Conservation (phyloP, 2,329 filamentous ascomycete genomes). For the Talaromyces sp. region DNA sequence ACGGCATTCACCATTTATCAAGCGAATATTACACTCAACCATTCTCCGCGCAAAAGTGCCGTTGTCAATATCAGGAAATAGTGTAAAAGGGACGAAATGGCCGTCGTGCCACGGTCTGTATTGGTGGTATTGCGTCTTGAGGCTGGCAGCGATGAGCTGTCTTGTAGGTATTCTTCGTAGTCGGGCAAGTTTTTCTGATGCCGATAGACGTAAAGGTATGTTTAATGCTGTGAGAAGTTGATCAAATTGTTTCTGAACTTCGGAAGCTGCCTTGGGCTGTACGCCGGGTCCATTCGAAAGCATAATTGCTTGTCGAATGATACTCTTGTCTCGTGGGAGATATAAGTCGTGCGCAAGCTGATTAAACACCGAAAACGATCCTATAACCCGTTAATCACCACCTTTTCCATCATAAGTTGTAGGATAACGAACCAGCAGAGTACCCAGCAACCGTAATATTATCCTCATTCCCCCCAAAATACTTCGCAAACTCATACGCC, state of each 20-base stretch:
- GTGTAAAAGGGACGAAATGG: slow-evolving; percentile 45
- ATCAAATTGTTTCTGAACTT: slow-evolving; percentile 54
- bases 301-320: slow-evolving; percentile 56
- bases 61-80: slow-evolving; percentile 50
- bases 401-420: no score
- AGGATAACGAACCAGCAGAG: slow-evolving; percentile 55
- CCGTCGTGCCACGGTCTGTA: slow-evolving; percentile 56
- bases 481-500: slow-evolving; percentile 52
- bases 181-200: slow-evolving; percentile 46
- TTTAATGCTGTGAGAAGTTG: slow-evolving; percentile 48
- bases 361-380: slow-evolving; percentile 57
- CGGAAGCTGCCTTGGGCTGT: slow-evolving; percentile 50
- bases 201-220: slow-evolving; percentile 43
- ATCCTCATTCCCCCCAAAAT: slow-evolving; percentile 52
- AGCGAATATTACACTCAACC: slow-evolving; percentile 45
- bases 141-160: slow-evolving; percentile 45
- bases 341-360: slow-evolving; percentile 58
- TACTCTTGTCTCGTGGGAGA: slow-evolving; percentile 45
- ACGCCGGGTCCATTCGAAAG: slow-evolving; percentile 55
- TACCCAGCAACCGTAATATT: slow-evolving; percentile 58
- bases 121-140: slow-evolving; percentile 50
- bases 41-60: slow-evolving; percentile 50
- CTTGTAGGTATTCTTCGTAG: slow-evolving; percentile 44
- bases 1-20: slow-evolving; percentile 56
- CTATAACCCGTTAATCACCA: no score